Base-by-base conservation (phyloP, 2,329 filamentous ascomycete genomes). In the Chrysoporthe cubensis region DNA sequence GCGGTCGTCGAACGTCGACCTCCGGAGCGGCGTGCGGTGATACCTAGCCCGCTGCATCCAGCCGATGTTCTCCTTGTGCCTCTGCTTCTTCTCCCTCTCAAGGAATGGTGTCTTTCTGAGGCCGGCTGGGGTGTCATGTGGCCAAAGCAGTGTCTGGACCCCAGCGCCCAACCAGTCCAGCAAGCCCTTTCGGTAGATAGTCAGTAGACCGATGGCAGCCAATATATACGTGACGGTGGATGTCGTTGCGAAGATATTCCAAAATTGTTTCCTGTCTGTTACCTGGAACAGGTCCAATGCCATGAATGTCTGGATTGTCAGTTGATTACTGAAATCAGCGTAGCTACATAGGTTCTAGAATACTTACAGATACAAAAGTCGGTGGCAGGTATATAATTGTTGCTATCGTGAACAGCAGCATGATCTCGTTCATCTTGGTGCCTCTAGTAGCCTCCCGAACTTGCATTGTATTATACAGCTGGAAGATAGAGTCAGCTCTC, bases 371-470 rank as follows among this genome's bases (percentile, higher is more conserved):
- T n/a, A 57, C 14, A 40, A 40, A 57, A 40, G 54, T 57, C 7
- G 54, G 54, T 14, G 54, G 54, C 40, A 40, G 54, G 54, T 57
- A 57, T 34, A 40, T 3, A 14, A 56, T 56, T 16, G 52, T 56
- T 56, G 32, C 52, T 16, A 56, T 56, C 21, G 52, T 56, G 21
- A 57, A 57, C 32, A 57, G 13, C 32, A 57, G 34, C 54, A 57
- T 57, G 5, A 40, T 40, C 54, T 57, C 26, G n/a, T 37, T 40
- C 34, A 57, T 57, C 16, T 57, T 57, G 14, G 54, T 57, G 6
- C 54, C 34, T 40, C 54, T 57, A 32, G 54, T 57, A 14, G 54
- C 54, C 14, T 57, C 32, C 13, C 54, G 34, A 40, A 57, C 54
- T 18, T 40, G 34, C 26, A 54, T 54, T 32, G 54, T 57, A 9